phyloP scores from a whole-genome alignment of 2,329 filamentous ascomycete species.

The Coniochaeta prunicola region DNA sequence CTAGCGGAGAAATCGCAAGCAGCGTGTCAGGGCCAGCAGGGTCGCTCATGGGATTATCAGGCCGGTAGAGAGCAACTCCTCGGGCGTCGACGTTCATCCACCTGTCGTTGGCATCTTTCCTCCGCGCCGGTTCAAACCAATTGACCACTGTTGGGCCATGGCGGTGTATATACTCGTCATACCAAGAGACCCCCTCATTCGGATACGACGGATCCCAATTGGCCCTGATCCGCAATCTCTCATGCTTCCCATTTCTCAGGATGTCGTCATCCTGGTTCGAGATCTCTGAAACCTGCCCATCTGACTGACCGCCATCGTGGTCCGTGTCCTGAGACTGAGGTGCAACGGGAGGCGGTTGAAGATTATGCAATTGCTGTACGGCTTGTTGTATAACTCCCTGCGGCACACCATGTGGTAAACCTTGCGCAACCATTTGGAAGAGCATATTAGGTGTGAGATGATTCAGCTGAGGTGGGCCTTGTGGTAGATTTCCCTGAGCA shows the following conservation, averaged over 20 bases:
- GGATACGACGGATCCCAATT: slow-evolving; percentile 80
- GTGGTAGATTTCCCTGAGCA: neutral
- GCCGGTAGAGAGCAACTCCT: slow-evolving; percentile 62
- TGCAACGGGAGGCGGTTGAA: neutral
- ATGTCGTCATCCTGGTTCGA: neutral
- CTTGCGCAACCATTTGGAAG: neutral
- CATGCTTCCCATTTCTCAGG: neutral
- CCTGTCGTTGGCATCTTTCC: slow-evolving; percentile 31
- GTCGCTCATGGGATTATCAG: slow-evolving; percentile 40
- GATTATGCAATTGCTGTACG: neutral
- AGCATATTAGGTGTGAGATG: neutral
- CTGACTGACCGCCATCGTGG: neutral
- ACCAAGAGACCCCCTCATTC: slow-evolving; percentile 70
- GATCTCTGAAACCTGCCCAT: neutral
- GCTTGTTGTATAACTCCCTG: neutral
- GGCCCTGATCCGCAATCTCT: slow-evolving; percentile 51
- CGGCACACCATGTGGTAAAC: neutral
- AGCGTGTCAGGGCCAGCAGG: slow-evolving; percentile 29
- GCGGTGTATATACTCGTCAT: slow-evolving; percentile 80
- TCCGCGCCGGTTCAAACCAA: slow-evolving; percentile 66
- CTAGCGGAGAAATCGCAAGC: slow-evolving; percentile 67
- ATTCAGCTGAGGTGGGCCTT: neutral
- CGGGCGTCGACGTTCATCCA: slow-evolving; percentile 52
- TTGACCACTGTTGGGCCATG: slow-evolving; percentile 65
- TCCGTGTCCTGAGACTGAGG: neutral